These are phyloP conservation scores for Rubia balearica DNA, from an alignment of 305 asterid genomes.

Conservation along the genomic window DNA sequence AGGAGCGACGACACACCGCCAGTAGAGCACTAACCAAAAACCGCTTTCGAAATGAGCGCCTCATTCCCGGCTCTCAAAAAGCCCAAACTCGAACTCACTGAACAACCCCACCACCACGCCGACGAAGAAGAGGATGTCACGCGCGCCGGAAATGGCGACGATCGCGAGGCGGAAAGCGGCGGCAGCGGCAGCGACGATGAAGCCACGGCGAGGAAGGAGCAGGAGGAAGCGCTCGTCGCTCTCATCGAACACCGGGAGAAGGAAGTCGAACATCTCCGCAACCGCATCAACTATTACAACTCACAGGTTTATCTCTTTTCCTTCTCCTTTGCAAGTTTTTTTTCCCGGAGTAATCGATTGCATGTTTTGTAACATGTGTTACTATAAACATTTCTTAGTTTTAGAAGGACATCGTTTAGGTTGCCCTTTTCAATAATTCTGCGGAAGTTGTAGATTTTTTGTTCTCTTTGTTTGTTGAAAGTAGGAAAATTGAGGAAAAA, in stretches of 20 bases:
- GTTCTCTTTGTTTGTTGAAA: background rate
- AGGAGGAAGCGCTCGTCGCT: constrained; percentile 65
- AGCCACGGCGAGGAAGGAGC: constrained; percentile 30
- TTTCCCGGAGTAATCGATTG: background rate
- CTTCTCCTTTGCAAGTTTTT: background rate
- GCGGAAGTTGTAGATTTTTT: background rate
- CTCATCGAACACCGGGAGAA: constrained; percentile 58
- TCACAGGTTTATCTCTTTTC: constrained; percentile 35
- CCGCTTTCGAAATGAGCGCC: constrained; percentile 12
- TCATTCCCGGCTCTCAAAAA: constrained; percentile 15
- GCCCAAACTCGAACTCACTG: constrained; percentile 16
- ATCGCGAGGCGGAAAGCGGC: background rate
- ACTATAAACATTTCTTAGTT: background rate
- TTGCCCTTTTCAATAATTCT: background rate
- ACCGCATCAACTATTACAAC: constrained; percentile 48
- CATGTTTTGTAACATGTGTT: background rate
- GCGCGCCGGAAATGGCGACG: background rate
- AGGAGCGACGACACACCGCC: background rate
- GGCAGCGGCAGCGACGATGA: constrained; percentile 21
- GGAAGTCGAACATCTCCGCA: constrained; percentile 58
- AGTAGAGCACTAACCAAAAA: background rate
- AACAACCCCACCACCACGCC: background rate
- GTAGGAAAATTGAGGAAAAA: background rate
- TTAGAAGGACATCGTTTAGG: background rate
- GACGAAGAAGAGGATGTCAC: background rate